A percentile compares a stretch with the other conserved stretches of the same genome.
phyloP scores from a whole-genome alignment of 441 rosid genomes.

The Breynia disticha region DNA sequence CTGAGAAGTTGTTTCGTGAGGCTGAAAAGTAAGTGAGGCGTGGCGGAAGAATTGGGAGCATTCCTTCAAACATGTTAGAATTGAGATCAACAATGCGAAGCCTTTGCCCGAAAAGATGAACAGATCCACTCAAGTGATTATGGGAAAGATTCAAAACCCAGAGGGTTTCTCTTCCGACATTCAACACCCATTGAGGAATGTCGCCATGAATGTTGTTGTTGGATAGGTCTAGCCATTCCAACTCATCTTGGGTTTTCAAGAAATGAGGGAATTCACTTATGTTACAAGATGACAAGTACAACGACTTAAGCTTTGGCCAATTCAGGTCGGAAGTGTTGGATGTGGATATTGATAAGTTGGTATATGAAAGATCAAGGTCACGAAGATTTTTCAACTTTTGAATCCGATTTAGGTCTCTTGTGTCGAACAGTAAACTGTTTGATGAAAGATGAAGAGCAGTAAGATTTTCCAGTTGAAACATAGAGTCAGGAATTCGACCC shows the following conservation, averaged over 20 bases:
- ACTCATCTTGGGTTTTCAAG: background rate
- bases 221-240: background rate
- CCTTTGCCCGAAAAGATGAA: background rate
- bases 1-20: background rate
- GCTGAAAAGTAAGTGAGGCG: background rate
- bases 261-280: background rate
- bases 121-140: background rate
- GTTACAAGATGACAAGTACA: background rate
- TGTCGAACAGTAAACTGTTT: background rate
- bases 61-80: background rate
- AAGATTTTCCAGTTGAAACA: background rate
- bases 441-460: background rate
- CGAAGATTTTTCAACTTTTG: background rate
- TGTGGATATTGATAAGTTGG: background rate
- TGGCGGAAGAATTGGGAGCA: background rate
- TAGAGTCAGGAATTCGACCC: background rate
- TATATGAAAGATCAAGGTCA: background rate
- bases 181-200: background rate
- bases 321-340: background rate
- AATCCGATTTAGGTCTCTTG: background rate
- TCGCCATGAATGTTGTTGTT: background rate
- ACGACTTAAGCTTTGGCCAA: background rate
- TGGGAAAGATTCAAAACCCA: conserved; percentile 5
- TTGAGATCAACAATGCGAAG: background rate
- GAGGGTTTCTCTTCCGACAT: background rate